A percentile compares a stretch with the other conserved stretches of the same genome.
phyloP scores from a whole-genome alignment of 2,329 filamentous ascomycete genomes.

The Beauveria bassiana region DNA sequence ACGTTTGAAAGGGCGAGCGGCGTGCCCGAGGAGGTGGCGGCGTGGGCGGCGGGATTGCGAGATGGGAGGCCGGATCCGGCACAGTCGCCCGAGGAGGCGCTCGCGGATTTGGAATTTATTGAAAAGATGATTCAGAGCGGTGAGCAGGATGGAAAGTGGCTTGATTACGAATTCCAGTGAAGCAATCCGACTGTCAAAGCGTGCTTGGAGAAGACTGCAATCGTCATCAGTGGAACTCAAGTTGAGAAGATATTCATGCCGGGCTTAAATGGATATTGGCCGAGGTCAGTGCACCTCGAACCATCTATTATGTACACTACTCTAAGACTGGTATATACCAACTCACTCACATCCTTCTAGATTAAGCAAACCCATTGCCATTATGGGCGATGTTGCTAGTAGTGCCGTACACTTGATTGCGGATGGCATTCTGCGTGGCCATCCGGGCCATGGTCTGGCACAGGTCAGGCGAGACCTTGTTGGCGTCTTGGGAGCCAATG shows the following conservation, averaged over 20 bases:
- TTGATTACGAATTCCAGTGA: slow-evolving; percentile 32
- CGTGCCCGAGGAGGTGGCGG: slow-evolving; percentile 52
- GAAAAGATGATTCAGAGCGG: slow-evolving; percentile 43
- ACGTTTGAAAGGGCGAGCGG: slow-evolving; percentile 44
- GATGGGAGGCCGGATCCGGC: slow-evolving; percentile 39
- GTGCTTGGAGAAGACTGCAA: not conserved
- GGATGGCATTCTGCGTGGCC: slow-evolving; percentile 27
- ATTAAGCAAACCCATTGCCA: slow-evolving; percentile 19
- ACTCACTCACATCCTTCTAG: not conserved
- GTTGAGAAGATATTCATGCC: too few species aligned
- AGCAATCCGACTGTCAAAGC: too few species aligned
- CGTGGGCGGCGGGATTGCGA: slow-evolving; percentile 48
- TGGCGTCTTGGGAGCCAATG: slow-evolving; percentile 26
- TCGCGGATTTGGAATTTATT: slow-evolving; percentile 54
- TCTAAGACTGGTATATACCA: not conserved
- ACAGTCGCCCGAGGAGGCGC: slow-evolving; percentile 49
- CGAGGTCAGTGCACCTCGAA: not conserved
- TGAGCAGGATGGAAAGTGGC: slow-evolving; percentile 31
- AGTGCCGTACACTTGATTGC: slow-evolving; percentile 24
- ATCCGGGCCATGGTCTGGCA: slow-evolving; percentile 28
- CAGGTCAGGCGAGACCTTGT: slow-evolving; percentile 3
- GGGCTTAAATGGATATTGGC: too few species aligned
- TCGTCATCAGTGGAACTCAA: not conserved
- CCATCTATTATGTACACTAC: not conserved
- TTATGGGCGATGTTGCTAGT: slow-evolving; percentile 39